phyloP scores from a whole-genome alignment of 139 green algal species.

The Volvox africanus region DNA sequence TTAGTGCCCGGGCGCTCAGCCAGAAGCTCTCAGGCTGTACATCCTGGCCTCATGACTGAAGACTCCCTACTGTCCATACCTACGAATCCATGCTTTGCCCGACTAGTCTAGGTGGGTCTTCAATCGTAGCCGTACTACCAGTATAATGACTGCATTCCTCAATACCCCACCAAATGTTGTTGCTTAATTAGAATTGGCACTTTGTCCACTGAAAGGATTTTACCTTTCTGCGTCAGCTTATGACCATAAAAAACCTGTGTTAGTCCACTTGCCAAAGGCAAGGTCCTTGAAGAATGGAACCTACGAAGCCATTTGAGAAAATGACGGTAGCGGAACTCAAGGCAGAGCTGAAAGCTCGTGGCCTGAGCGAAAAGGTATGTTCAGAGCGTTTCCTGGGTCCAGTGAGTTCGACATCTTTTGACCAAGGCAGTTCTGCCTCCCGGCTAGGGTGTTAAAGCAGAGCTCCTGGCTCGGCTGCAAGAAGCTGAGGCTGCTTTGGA shows the following conservation, averaged over 20 bases:
- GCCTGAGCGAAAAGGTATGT: conserved; percentile 38
- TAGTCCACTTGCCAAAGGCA: not conserved
- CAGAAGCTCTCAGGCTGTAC: too few species aligned
- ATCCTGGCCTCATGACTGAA: not conserved
- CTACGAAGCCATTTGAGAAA: conserved; percentile 31
- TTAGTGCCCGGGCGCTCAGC: not conserved
- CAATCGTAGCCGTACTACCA: too few species aligned
- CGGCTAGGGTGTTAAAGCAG: conserved; percentile 49
- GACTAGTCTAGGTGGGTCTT: too few species aligned
- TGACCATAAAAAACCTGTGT: too few species aligned
- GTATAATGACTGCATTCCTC: too few species aligned
- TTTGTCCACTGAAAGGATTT: not conserved
- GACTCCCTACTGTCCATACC: not conserved
- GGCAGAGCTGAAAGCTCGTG: conserved; percentile 62
- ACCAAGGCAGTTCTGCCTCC: not conserved
- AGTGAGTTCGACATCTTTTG: not conserved
- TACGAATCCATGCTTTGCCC: not conserved
- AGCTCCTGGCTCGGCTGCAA: conserved; percentile 43
- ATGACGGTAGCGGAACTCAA: conserved; percentile 59
- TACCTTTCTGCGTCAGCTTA: not conserved
- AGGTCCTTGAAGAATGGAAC: not conserved
- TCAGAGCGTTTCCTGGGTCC: conserved; percentile 3
- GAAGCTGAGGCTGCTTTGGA: conserved; percentile 4
- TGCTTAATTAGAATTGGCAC: too few species aligned
- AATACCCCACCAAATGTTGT: too few species aligned